Base-by-base conservation (phyloP, 2,329 filamentous ascomycete species). In the Penicillium sp. region DNA sequence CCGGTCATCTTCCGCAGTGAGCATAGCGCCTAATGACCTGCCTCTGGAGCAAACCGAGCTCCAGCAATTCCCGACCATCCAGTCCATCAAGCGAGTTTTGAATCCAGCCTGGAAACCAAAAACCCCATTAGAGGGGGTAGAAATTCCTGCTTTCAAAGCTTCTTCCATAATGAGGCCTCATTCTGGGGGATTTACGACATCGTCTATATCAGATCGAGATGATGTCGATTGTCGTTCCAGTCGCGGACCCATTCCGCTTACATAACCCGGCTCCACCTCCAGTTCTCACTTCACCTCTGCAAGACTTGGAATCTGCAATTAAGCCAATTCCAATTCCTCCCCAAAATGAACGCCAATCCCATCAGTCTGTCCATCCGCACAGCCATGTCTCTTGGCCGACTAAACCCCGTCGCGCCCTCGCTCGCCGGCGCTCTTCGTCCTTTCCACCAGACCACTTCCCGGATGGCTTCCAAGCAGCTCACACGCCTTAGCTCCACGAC, bases 361-460 rank as follows among this genome's bases (percentile, higher is more conserved):
- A 59, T 72, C 50, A 67, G 58, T 57, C 66, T 68, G 56, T 70
- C 74, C n/a, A 48, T 74, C 53, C 75, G 72, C 36, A 68, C 70
- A 29, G 66, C 64, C n/a, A 62, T 70, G 23, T 54, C 74, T 10
- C 59, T 68, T 48, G 59, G 68, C 47, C 68, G 70, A 21, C 25
- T 74, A 31, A 63, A 66, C 33, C 57, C 66, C 29, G 61, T 64
- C 23, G 46, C 65, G 41, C 46, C 71, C 51, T 62, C 68, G 5
- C 66, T 70, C 59, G 53, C 65, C 48, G 59, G 58, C 50, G 56
- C 62, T 50, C 56, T 60, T 52, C 59, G 59, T 55, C 60, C 56
- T 23, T 5, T 63, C 39, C 61, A 57, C 21, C 55, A 57, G 47
- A 47, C 49, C 39, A 50, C 33, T 51, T 5, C 23, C 23, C 23